Conservation (phyloP, 345 rosid genomes). For the Eucalyptus victrix region DNA sequence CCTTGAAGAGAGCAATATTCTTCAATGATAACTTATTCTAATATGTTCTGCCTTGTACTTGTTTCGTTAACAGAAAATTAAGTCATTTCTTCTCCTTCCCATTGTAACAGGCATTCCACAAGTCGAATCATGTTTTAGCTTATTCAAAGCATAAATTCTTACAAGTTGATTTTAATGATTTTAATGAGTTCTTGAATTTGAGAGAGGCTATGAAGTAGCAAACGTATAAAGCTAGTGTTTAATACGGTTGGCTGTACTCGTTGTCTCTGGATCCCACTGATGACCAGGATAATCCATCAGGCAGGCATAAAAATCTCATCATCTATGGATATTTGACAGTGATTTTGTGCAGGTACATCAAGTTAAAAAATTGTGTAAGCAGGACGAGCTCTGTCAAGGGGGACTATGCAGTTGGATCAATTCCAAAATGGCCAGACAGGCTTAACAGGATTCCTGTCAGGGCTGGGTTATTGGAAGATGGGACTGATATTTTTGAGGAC, state of each 20-base stretch:
- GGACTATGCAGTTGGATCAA: slow-evolving; percentile 51
- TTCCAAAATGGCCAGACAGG: slow-evolving; percentile 81
- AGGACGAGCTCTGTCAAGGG: slow-evolving; percentile 48
- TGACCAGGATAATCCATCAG: not conserved
- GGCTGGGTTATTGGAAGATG: slow-evolving; percentile 54
- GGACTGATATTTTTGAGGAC: slow-evolving; percentile 74
- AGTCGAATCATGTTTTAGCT: not conserved
- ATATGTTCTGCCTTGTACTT: not conserved
- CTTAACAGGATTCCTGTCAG: slow-evolving; percentile 59
- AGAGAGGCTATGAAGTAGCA: not conserved
- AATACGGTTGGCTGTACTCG: not conserved
- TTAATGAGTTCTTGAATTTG: not conserved
- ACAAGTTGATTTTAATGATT: not conserved
- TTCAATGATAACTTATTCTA: not conserved
- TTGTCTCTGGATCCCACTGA: not conserved
- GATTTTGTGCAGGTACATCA: slow-evolving; percentile 57
- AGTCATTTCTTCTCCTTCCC: not conserved
- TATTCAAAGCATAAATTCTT: not conserved
- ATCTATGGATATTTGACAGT: not conserved
- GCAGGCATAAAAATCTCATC: not conserved
- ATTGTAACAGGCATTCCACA: not conserved
- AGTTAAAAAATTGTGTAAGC: slow-evolving; percentile 62
- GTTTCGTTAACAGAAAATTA: not conserved
- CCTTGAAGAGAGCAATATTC: not conserved
- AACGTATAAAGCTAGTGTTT: not conserved